Base-by-base conservation (phyloP, 179 eudicot genomes). In the Carnegiea gigantea region DNA sequence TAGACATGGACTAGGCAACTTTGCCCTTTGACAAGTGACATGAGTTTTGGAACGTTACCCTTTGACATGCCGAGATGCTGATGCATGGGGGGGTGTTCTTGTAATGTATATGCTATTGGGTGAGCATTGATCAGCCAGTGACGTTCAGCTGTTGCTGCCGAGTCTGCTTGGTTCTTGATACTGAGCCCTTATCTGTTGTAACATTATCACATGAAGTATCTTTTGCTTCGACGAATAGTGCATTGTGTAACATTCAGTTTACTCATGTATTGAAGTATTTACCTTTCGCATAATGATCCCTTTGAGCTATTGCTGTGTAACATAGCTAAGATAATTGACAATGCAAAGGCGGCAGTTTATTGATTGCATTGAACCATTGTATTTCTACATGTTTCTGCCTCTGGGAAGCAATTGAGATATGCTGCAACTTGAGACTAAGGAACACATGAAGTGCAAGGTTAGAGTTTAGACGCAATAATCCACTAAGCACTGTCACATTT, bases 211-310 rank as follows among this genome's bases (percentile, higher is more conserved):
- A 13, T 82, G 70, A 38, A 70, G 67, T 5, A 75, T 75, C 44
- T 24, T 30, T 5, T 74, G 11, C 65, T 75, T 81, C 68, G 18
- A 60, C 17, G 54, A 23, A 68, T 57, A 51, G 44, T 30, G 83
- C 24, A 81, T 24, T 3, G 23, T 73, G 17, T 8, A 73, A 12
- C 1, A 0, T 30, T 46, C 51, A 33, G 15, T 59, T 33, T 14
- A 10, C 12, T 11, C 57, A 43, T 73, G 38, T 40, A 24, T 73
- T 6, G 14, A 18, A 23, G 43, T 21, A 30, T 72, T 76, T 23
- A 9, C 33, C 44, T 71, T 82, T 64, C 65, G 46, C 33, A 70
- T 77, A 81, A 51, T 15, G 49, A 49, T 70, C 33, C 57, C 48
- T 62, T 21, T 48, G 38, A 15, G 9, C 28, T 62, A 33, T 20